Evolutionary conservation across 441 rosid species (phyloP).

Genomic region (Kokia cookei): DNA sequence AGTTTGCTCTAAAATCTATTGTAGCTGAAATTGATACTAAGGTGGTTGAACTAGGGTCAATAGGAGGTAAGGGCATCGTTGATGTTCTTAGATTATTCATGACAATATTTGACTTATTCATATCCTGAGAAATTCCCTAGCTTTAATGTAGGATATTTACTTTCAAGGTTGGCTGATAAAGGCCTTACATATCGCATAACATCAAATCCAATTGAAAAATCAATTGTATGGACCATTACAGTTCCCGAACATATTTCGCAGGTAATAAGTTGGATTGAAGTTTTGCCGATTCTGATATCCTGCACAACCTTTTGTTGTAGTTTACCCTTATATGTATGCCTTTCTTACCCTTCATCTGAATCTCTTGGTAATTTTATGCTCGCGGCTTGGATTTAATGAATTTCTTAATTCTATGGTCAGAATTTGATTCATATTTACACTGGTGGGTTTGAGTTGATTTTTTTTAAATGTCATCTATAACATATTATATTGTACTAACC

Average conservation of each 20-base stretch:
- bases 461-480: background rate
- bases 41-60: conserved; percentile 70
- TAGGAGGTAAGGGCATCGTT: conserved; percentile 56
- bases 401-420: background rate
- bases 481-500: background rate
- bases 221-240: conserved; percentile 80
- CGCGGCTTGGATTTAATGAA: background rate
- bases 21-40: conserved; percentile 78
- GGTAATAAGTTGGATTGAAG: conserved; percentile 36
- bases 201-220: conserved; percentile 79
- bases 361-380: background rate
- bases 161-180: conserved; percentile 82
- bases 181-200: conserved; percentile 63
- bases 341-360: background rate
- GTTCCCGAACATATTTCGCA: conserved; percentile 68
- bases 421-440: background rate
- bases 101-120: conserved; percentile 10
- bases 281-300: background rate
- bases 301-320: background rate
- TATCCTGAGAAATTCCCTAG: conserved; percentile 22
- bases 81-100: conserved; percentile 3
- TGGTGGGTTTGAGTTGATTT: background rate
- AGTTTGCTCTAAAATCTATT: conserved; percentile 78
- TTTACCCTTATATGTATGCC: conserved; percentile 1
- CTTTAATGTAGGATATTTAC: conserved; percentile 67